Conservation (phyloP, 2,329 filamentous ascomycete species). For the Claviceps maximensis region DNA sequence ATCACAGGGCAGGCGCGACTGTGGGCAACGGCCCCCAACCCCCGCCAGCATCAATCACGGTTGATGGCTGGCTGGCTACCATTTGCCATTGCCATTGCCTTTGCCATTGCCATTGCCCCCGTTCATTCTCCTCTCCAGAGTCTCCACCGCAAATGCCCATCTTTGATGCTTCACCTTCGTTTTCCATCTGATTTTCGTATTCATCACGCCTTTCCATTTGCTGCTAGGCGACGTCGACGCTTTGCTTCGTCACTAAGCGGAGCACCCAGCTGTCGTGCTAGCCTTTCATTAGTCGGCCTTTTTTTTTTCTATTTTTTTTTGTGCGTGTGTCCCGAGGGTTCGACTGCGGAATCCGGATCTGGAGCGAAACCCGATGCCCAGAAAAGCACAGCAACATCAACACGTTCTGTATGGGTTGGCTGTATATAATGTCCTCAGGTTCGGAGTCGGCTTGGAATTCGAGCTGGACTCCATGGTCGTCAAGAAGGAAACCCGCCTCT, state of each 20-base stretch:
- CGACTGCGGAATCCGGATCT: background rate
- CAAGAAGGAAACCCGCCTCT: background rate
- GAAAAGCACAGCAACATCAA: background rate
- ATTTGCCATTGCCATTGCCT: no score
- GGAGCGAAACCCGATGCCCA: background rate
- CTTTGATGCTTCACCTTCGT: no score
- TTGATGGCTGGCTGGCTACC: background rate
- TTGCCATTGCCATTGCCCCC: no score
- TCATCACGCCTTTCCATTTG: no score
- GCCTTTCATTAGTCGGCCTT: background rate
- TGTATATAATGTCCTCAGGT: background rate
- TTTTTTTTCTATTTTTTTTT: no score
- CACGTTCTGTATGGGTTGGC: background rate
- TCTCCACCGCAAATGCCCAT: no score
- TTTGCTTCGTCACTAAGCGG: no score
- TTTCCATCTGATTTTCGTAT: no score
- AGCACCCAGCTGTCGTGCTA: no score
- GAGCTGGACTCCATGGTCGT: conserved; percentile 6
- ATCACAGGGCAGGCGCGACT: background rate
- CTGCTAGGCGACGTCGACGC: no score
- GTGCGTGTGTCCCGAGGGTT: no score
- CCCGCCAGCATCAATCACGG: background rate
- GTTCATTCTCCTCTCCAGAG: no score
- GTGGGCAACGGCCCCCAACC: background rate
- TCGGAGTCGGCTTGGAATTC: background rate